Percentiles rank a stretch among this genome's conserved stretches.
Evolutionary conservation across 805 yeast species (phyloP).

Genomic region (Candida tibetensis): DNA sequence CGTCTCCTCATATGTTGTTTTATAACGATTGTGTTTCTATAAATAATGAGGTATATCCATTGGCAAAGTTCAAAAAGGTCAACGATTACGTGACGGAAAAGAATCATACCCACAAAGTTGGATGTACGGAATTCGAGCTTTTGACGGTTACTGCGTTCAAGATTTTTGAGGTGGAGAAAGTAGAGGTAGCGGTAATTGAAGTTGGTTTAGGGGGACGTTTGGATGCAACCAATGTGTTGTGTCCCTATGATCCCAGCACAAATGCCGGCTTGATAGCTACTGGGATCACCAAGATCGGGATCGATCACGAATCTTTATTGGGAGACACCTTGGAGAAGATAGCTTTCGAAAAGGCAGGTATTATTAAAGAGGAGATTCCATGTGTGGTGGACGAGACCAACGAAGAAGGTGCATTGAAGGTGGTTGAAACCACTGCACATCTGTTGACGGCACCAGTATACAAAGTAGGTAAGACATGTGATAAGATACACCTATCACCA

Average conservation of each 20-base stretch:
- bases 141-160: conserved; percentile 83
- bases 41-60: conserved; percentile 54
- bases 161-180: conserved; percentile 57
- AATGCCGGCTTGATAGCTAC: conserved; percentile 51
- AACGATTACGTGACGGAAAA: conserved; percentile 40
- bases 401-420: conserved; percentile 46
- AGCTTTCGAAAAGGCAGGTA: conserved; percentile 84
- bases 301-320: conserved; percentile 78
- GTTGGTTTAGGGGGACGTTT: conserved; percentile 90
- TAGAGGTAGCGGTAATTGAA: conserved; percentile 81
- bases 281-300: conserved; percentile 79
- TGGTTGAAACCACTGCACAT: conserved; percentile 39
- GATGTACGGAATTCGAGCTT: conserved; percentile 86
- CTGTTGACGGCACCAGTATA: conserved; percentile 25
- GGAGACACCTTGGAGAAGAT: conserved; percentile 67
- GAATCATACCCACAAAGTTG: conserved; percentile 43
- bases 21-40: conserved; percentile 76
- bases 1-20: conserved; percentile 79
- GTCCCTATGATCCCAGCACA: conserved; percentile 14
- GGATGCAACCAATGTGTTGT: conserved; percentile 83
- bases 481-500: conserved; percentile 38
- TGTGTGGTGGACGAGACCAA: conserved; percentile 75
- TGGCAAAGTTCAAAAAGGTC: conserved; percentile 42
- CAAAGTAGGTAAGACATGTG: conserved; percentile 15
- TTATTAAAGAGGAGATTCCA: conserved; percentile 59